These are phyloP conservation scores for Echinosophora koreensis DNA, from an alignment of 306 rosid species.

Conservation along the genomic window DNA sequence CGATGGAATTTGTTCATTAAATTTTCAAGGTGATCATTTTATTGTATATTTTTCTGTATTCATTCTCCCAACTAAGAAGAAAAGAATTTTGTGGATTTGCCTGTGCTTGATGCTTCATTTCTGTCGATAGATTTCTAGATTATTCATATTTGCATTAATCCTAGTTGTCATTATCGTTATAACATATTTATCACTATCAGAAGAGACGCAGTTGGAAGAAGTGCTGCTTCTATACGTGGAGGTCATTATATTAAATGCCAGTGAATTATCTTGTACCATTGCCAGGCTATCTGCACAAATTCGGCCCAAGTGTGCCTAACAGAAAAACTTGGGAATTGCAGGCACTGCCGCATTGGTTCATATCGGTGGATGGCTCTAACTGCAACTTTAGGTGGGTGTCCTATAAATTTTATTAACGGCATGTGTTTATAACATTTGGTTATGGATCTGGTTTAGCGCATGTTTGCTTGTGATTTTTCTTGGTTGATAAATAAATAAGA, in stretches of 20 bases:
- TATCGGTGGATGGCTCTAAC: conserved; percentile 12
- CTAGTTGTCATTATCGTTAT: conserved; percentile 18
- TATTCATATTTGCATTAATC: conserved; percentile 18
- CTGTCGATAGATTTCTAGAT: not conserved
- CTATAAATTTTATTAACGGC: conserved; percentile 2
- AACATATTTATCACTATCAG: conserved; percentile 12
- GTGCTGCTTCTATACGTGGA: conserved; percentile 1
- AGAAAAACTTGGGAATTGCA: not conserved
- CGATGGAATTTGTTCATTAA: conserved; percentile 12
- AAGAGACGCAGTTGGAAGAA: conserved; percentile 31
- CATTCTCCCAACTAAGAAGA: conserved; percentile 22
- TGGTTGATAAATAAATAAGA: not conserved
- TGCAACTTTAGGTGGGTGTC: conserved; percentile 6
- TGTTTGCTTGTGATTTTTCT: not conserved
- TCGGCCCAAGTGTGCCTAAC: not conserved
- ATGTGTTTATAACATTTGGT: not conserved
- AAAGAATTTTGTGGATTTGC: conserved; percentile 15
- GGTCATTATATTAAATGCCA: conserved; percentile 2
- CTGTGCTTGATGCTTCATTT: conserved; percentile 27
- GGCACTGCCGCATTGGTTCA: not conserved
- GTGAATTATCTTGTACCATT: conserved; percentile 9
- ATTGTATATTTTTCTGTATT: not conserved
- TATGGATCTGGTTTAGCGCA: conserved; percentile 4
- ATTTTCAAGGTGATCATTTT: not conserved
- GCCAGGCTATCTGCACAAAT: not conserved